Evolutionary conservation across 2,329 filamentous ascomycete species (phyloP).

Genomic region (Claviceps purpurea): DNA sequence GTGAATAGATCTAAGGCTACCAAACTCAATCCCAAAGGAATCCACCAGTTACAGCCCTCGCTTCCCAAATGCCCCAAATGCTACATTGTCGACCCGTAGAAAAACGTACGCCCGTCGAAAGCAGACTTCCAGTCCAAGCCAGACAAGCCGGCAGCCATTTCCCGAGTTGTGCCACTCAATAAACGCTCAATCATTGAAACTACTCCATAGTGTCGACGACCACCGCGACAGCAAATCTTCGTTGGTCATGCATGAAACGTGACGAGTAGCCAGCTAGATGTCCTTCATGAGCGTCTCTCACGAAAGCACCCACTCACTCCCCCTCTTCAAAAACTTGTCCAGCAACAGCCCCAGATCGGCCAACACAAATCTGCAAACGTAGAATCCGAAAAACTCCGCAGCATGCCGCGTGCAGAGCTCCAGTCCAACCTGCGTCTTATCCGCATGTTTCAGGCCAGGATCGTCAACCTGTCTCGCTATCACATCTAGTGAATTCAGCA

Average conservation of each 20-base stretch:
- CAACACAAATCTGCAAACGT: conserved; percentile 88
- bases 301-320: conserved; percentile 72
- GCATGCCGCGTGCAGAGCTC: conserved; percentile 89
- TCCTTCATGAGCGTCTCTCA: neutral
- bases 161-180: too few relatives aligned
- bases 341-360: conserved; percentile 71
- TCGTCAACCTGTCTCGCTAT: conserved; percentile 94
- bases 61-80: neutral
- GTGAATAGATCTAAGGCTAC: neutral
- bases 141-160: neutral
- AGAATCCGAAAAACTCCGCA: conserved; percentile 95
- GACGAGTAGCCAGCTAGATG: too few relatives aligned
- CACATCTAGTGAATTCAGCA: conserved; percentile 49
- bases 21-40: too few relatives aligned
- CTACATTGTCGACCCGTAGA: too few relatives aligned
- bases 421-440: conserved; percentile 87
- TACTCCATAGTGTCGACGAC: too few relatives aligned
- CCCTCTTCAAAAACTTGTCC: conserved; percentile 94
- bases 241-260: too few relatives aligned
- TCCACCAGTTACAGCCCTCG: neutral
- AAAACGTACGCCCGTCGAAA: neutral
- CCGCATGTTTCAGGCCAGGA: conserved; percentile 79
- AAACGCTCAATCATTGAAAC: too few relatives aligned
- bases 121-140: neutral
- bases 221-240: too few relatives aligned